A percentile compares a stretch with the other conserved stretches of the same genome.
phyloP scores from a whole-genome alignment of 2,329 filamentous ascomycete genomes.

The Diaporthe caulivora region DNA sequence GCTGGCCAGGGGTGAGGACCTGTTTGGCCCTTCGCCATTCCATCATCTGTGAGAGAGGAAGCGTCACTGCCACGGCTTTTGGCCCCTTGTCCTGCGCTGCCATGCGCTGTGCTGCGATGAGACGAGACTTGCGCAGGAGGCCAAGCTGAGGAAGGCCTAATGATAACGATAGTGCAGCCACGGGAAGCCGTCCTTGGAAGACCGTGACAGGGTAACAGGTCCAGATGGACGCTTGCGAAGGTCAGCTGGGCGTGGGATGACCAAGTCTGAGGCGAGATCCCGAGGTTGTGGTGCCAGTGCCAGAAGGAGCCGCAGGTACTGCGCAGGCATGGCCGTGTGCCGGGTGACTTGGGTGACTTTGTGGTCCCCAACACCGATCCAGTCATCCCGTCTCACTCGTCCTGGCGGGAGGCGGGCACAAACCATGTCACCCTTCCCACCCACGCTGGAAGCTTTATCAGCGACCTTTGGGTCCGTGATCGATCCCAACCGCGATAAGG shows the following conservation, averaged over 20 bases:
- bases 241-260: conserved; percentile 28
- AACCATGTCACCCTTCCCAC: conserved; percentile 28
- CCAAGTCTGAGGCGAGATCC: conserved; percentile 27
- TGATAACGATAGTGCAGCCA: conserved; percentile 20
- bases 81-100: neutral
- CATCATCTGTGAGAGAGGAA: conserved; percentile 18
- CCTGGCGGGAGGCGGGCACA: conserved; percentile 23
- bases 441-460: conserved; percentile 23
- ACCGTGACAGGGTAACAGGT: conserved; percentile 21
- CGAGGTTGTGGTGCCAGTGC: conserved; percentile 18
- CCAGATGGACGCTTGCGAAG: conserved; percentile 15
- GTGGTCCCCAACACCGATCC: neutral
- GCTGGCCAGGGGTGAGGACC: conserved; percentile 18
- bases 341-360: conserved; percentile 21
- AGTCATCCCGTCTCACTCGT: conserved; percentile 21
- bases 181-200: conserved; percentile 16
- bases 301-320: conserved; percentile 23
- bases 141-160: conserved; percentile 21
- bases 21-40: conserved; percentile 16
- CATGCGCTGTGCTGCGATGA: neutral
- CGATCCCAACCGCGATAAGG: conserved; percentile 31
- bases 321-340: neutral
- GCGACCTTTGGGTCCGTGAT: conserved; percentile 28
- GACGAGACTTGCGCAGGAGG: conserved; percentile 13
- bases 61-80: conserved; percentile 22